phyloP scores from a whole-genome alignment of 306 rosid genomes.

The Dalbergia cultrata region DNA sequence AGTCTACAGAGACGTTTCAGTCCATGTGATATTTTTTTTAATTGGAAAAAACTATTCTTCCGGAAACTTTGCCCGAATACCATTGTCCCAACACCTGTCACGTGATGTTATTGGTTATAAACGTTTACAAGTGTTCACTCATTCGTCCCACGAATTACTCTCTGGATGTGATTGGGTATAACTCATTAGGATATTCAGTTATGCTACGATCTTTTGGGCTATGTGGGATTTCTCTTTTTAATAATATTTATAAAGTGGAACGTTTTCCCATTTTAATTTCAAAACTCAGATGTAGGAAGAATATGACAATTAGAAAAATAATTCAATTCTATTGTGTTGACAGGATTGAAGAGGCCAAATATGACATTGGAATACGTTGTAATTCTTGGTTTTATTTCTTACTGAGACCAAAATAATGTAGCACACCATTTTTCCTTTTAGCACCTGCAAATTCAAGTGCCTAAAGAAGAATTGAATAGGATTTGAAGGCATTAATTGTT shows the following conservation, averaged over 20 bases:
- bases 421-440: not conserved
- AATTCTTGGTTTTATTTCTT: not conserved
- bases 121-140: no score
- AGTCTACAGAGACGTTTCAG: not conserved
- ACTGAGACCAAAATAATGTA: not conserved
- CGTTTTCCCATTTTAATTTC: not conserved
- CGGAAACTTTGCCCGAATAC: no score
- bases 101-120: no score
- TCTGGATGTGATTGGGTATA: no score
- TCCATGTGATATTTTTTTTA: not conserved
- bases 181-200: no score
- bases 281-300: not conserved
- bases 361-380: not conserved
- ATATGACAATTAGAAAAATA: not conserved
- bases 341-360: not conserved
- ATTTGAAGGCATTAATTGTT: constrained; percentile 5
- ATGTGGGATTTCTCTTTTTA: not conserved
- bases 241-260: not conserved
- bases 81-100: no score
- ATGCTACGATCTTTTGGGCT: no score
- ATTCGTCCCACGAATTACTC: no score
- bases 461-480: not conserved
- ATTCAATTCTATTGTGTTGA: not conserved
- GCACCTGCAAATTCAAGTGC: not conserved
- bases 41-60: no score